Evolutionary conservation across 2,329 filamentous ascomycete genomes (phyloP), one percentile per base, ranked within the genome.

Genomic region (Kalaharituber pfeilii): DNA sequence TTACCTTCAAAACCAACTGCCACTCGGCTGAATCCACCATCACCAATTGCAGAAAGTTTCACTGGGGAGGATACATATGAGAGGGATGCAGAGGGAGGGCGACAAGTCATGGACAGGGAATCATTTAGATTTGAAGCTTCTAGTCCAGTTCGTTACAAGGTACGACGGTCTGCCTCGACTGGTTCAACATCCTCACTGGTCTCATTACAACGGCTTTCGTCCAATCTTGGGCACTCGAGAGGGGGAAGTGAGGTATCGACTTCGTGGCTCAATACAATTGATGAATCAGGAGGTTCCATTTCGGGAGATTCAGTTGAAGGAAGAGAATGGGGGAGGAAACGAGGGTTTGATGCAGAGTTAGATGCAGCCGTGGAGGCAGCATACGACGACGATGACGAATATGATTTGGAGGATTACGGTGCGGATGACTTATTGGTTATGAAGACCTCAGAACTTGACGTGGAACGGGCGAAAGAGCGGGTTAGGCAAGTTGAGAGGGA

Each of bases 341-440:
- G 39, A 22, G 45, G 70, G 67, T 58, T 55, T 53, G 86, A 95
- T 68, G 87, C 86, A 7, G 91, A 91, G 3, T 74, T 96, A 44
- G 89, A 96, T 69, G 89, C 88, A 24, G 91, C 91, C 13, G 88
- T 96, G 7, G 91, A 96, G 68, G 89, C 89, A 51, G 91, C 89
- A 4, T 98, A 96, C 67, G 84, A 94, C 66, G 87, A 95, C 59
- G 87, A 94, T 65, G 84, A 84, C 26, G 63, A 64, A 39, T 68
- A 66, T 15, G 64, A 66, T 25, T 63, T 69, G 47, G 65, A 67
- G 24, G 64, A 69, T 30, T 67, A 71, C 49, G 68, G 69, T 36
- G 64, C 66, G 2, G 68, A 65, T 27, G 62, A 75, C 27, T 68
- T 73, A 22, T 71, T 76, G 7, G 72, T 71, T 50, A 62, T 62